Base-by-base conservation (phyloP, 176 grass and related monocot species). In the Microstegium vimineum region DNA sequence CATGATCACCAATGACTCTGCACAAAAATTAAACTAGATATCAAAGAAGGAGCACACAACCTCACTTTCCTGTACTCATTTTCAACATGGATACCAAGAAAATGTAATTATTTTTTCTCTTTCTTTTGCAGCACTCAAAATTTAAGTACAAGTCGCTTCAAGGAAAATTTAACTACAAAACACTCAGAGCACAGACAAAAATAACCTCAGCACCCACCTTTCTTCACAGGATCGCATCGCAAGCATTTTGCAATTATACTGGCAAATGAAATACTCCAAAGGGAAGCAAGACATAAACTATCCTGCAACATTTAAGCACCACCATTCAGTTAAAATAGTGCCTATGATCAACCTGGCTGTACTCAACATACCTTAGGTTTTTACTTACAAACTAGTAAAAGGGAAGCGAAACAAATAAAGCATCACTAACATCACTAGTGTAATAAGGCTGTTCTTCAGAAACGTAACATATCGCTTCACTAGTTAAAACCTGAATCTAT, bases 1-100 rank as follows among this genome's bases (percentile, higher is more conserved):
- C 79, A 94, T 93, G 84, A 94, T 90, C 43, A 98, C 38, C 73
- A 94, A 78, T 33, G 90, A 91, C 59, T 94, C 92, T 94, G 81
- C 63, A 83, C 25, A 77, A 77, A 77, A 75, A 83, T 35, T 5
- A 77, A 73, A 76, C 8, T 78, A 78, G 1, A 9, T 35, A 43
- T 46, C 20, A 16, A 84, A 81, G 31, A 27, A 80, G 38, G 28
- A 62, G 36, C 16, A 31, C 5, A 3, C 0, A 20, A 0, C 79
- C 66, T 38, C 5, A 66, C 28, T 40, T 82, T 13, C 26, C 4
- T 10, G 47, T 5, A 82, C 31, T 7, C 2, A 45, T 56, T 63
- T 22, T 20, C 35, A 43, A 51, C 10, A 18, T 12, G 12, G 25
- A 56, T 80, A 6, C 10, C 18, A 20, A 70, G 46, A 73, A n/a